These are phyloP conservation scores for Metschnikowia arizonensis DNA, from an alignment of 805 yeast species.

Conservation along the genomic window DNA sequence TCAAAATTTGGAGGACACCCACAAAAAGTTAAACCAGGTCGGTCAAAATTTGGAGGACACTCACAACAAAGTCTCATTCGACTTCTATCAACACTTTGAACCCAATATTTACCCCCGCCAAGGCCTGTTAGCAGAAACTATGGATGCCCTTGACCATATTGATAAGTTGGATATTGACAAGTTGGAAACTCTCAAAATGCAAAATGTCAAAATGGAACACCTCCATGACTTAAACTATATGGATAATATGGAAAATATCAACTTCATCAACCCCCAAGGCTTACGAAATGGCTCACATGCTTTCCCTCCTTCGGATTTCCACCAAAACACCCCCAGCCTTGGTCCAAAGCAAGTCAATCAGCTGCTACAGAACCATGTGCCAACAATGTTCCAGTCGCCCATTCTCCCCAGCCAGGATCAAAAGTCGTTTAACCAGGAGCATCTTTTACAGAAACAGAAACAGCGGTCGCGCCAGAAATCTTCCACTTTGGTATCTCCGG, in stretches of 20 bases:
- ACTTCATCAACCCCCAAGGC: conserved; percentile 16
- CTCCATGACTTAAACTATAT: neutral
- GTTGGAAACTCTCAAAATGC: neutral
- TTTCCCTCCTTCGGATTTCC: conserved; percentile 18
- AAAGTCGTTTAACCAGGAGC: conserved; percentile 39
- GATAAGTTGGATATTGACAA: neutral
- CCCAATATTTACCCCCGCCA: neutral
- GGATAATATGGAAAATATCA: conserved; percentile 12
- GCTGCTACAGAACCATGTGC: neutral
- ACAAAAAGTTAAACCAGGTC: too few relatives aligned
- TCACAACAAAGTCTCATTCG: conserved; percentile 5
- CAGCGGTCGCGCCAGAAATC: conserved; percentile 16
- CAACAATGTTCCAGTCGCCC: conserved; percentile 25
- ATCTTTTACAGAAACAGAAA: conserved; percentile 34
- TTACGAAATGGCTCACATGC: conserved; percentile 16
- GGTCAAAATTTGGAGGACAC: too few relatives aligned
- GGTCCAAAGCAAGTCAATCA: conserved; percentile 5
- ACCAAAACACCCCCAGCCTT: conserved; percentile 19
- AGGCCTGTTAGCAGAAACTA: neutral
- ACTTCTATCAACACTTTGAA: conserved; percentile 15
- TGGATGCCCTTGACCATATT: neutral
- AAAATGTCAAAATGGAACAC: too few relatives aligned
- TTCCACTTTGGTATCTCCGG: conserved; percentile 75
- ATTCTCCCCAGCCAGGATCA: conserved; percentile 41
- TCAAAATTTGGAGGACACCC: too few relatives aligned